Conservation (phyloP, 2,329 filamentous ascomycete species). For the Monilinia fructicola region DNA sequence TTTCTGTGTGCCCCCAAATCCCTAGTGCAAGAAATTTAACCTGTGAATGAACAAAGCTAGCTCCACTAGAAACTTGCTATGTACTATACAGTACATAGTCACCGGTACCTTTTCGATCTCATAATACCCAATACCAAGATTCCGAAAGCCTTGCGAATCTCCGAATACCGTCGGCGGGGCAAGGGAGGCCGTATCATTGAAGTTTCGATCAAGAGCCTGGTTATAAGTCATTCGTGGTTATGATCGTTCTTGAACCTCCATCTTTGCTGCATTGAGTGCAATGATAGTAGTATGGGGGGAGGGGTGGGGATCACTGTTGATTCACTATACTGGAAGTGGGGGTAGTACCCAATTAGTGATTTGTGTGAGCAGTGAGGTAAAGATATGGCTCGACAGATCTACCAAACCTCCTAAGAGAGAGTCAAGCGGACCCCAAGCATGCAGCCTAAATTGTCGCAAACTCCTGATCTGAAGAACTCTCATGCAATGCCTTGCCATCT, state of each 20-base stretch:
- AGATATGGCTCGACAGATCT: too few relatives aligned
- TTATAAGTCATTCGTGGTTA: neutral
- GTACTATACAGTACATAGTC: neutral
- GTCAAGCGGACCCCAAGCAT: neutral
- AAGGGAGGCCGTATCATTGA: neutral
- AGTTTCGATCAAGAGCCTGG: neutral
- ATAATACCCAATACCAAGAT: neutral
- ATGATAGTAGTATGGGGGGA: neutral
- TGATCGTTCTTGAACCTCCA: neutral
- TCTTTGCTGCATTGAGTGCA: neutral
- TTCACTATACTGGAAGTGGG: neutral
- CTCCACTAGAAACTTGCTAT: neutral
- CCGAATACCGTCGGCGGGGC: neutral
- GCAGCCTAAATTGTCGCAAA: neutral
- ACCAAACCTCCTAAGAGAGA: too few relatives aligned
- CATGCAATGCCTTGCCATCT: neutral
- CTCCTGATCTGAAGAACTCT: neutral
- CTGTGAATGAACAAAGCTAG: neutral
- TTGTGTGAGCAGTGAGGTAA: neutral
- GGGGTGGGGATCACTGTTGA: neutral
- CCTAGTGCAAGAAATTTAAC: neutral
- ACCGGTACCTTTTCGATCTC: neutral
- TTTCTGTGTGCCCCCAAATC: neutral
- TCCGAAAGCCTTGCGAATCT: conserved; percentile 6
- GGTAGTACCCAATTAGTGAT: neutral